A percentile compares a stretch with the other conserved stretches of the same genome.
Evolutionary conservation across 2,329 filamentous ascomycete genomes (phyloP).

Genomic region (Colletotrichum abscissum): DNA sequence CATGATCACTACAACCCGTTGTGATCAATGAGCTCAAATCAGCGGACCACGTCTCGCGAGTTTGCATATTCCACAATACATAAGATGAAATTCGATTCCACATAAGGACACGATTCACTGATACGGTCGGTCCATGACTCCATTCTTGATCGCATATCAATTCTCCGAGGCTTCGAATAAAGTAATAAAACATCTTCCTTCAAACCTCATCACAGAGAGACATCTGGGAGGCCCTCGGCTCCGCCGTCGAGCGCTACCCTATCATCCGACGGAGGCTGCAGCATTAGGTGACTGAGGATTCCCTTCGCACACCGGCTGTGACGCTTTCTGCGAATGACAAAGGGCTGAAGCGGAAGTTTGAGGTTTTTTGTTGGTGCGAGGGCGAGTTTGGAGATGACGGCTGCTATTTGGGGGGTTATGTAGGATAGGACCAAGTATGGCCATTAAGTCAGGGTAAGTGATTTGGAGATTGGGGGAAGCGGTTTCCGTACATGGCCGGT

Average conservation of each 20-base stretch:
- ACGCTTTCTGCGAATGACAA: not conserved
- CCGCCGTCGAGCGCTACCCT: not conserved
- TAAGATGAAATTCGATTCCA: not conserved
- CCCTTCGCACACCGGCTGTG: not conserved
- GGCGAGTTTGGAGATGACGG: not conserved
- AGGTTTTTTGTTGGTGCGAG: not conserved
- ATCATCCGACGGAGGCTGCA: not conserved
- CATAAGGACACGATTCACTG: not conserved
- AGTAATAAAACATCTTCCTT: not conserved
- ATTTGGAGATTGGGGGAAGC: no score
- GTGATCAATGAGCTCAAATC: no score
- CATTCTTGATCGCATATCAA: not conserved
- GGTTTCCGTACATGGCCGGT: not conserved
- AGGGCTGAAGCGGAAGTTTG: not conserved
- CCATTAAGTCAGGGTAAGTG: not conserved
- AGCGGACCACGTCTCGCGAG: no score
- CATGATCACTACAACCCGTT: no score
- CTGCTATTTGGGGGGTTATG: not conserved
- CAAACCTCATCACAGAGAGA: not conserved
- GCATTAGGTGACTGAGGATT: not conserved
- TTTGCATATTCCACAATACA: not conserved
- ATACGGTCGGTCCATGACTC: not conserved
- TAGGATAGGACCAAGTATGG: not conserved
- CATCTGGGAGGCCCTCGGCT: not conserved
- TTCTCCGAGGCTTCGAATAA: not conserved